Base-by-base conservation (phyloP, 169 alveolate genomes). In the Plasmodium gallinaceum region DNA sequence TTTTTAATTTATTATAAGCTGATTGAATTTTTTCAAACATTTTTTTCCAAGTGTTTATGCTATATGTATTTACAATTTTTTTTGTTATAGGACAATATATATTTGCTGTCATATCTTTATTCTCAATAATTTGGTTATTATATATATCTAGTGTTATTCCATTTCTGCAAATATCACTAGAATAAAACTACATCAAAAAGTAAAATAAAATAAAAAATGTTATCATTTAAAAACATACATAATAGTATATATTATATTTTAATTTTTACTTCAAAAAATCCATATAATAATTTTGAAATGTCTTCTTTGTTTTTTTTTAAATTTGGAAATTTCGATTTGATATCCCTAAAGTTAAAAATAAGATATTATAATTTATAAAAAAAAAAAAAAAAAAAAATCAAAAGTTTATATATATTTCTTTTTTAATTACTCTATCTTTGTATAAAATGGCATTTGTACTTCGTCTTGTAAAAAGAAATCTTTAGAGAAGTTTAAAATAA, bases 31-130 rank as follows among this genome's bases (percentile, higher is more conserved):
- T 78, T 42, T 78, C 68, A 24, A 64, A 78, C 69, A 78, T 78
- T 57, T 78, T 78, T 22, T 65, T 78, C 89, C 89, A 78, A 12
- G 89, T 78, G 24, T 78, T 78, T n/a, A 78, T 78, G 76, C 89
- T 78, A 43, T 78, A 78, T 1, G 89, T 65, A 58, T 78, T 78
- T 48, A 78, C 89, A 5, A 78, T 78, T 78, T 65, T 78, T 62
- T 62, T 78, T 58, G 89, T 78, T 64, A 78, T 78, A 18, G 89
- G 89, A 48, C 89, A 78, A 57, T 64, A 78, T n/a, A 78, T 58
- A 37, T 78, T 78, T 12, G 89, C 89, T 14, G 89, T 78, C 89
- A 78, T 78, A 65, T 78, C 89, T 46, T 78, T 78, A 26, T 78
- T 78, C 37, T 78, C 89, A 69, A 78, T 78, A 14, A 78, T 78